Conservation (phyloP, 140 eudicot genomes). For the Flaveria floridana region DNA sequence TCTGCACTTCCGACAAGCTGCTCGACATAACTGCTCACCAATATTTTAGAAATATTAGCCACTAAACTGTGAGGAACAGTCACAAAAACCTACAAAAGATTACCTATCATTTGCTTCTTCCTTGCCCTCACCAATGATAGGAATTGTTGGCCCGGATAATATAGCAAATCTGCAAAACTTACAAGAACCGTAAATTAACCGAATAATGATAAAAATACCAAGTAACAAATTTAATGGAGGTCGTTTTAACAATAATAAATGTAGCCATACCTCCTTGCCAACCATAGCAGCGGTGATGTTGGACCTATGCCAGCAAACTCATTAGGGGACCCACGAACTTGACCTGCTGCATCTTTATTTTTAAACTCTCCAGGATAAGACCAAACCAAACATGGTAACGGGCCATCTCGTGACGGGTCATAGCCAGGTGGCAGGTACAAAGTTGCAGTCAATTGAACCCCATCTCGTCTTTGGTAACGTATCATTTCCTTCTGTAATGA, state of each 20-base stretch:
- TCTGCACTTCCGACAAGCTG: conserved; percentile 97
- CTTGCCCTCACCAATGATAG: conserved; percentile 95
- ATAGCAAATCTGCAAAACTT: conserved; percentile 68
- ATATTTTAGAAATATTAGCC: background rate
- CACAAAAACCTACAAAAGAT: conserved; percentile 12
- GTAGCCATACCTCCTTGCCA: conserved; percentile 66
- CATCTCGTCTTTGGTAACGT: conserved; percentile 79
- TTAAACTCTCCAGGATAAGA: conserved; percentile 99
- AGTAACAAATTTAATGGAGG: background rate
- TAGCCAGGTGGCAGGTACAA: conserved; percentile 93
- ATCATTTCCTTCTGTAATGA: conserved; percentile 89
- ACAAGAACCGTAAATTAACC: background rate
- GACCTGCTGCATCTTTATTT: conserved; percentile 94
- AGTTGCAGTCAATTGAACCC: conserved; percentile 94
- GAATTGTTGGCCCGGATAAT: conserved; percentile 95
- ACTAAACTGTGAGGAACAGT: conserved; percentile 17
- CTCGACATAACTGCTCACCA: conserved; percentile 71
- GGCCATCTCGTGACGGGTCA: conserved; percentile 83
- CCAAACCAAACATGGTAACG: conserved; percentile 94
- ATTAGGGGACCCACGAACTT: conserved; percentile 98
- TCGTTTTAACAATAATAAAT: background rate
- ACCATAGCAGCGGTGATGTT: conserved; percentile 94
- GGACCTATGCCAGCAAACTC: conserved; percentile 94
- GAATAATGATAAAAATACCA: background rate
- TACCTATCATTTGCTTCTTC: conserved; percentile 97